Base-by-base conservation (phyloP, 805 yeast species). In the Hanseniaspora pseudoguilliermondii region DNA sequence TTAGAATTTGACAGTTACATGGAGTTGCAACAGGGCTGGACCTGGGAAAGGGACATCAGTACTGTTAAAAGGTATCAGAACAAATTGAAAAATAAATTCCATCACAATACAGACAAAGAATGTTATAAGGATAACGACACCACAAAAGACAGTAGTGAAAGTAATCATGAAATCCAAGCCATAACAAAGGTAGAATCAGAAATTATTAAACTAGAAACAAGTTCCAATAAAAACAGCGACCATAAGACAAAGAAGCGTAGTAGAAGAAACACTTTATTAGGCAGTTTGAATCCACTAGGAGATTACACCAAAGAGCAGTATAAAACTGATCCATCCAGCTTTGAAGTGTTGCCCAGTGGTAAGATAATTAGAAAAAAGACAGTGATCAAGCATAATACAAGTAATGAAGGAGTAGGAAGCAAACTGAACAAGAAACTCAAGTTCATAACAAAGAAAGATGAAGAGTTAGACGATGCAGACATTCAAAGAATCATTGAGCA, bases 1-100 rank as follows among this genome's bases (percentile, higher is more conserved):
- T 75, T 93, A 62, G 97, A 93, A 66, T 67, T 77, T 32, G 83
- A 77, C 43, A 83, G 97, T 0, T 83, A 75, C 63, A 73, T 73
- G 29, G 95, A 89, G 60, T 74, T 93, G 67, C 71, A 76, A 51
- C 93, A 86, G 65, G 83, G 95, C 2, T 85, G 95, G 95, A 76
- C 76, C 4, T 81, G 84, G 80, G 72, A 73, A 4, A 71, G 69
- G 54, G 84, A 81, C 57, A 72, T 71, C 39, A 61, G 71, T 50
- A 64, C 71, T 11, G 42, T 65, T 27, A 55, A 64, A n/a, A 60
- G 62, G 36, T 64, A 69, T 43, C 65, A 62, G 18, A 63, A 60
- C 18, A 66, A 61, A 34, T 25, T 54, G 13, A 36, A 44, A 20
- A 39, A 8, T 7, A 51, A 16, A 23, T 15, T 29, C 20, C 10